Evolutionary conservation across 1,139 yeast species (phyloP).

Genomic region (Suhomyces kunorum): DNA sequence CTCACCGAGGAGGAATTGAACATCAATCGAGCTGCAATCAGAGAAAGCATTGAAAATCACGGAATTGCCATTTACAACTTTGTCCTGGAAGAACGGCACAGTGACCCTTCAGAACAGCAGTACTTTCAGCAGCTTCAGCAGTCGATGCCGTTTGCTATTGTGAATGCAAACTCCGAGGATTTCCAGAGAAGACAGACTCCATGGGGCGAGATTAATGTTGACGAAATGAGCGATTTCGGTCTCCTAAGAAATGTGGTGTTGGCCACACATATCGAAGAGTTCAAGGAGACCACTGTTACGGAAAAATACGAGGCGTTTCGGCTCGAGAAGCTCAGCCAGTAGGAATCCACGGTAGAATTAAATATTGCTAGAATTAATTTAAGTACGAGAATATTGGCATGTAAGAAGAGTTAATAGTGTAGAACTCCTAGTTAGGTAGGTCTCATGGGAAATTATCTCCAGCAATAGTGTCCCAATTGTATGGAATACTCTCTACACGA

Average conservation of each 20-base stretch:
- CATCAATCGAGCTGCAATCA: slow-evolving; percentile 45
- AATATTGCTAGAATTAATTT: too few relatives aligned
- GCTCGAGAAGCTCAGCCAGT: slow-evolving; percentile 12
- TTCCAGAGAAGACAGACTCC: slow-evolving; percentile 13
- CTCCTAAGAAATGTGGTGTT: slow-evolving; percentile 16
- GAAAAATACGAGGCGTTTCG: slow-evolving; percentile 19
- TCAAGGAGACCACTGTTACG: slow-evolving; percentile 17
- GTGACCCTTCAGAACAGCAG: slow-evolving; percentile 12
- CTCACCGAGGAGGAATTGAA: slow-evolving; percentile 50
- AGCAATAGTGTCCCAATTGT: too few relatives aligned
- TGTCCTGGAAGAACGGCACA: slow-evolving; percentile 8
- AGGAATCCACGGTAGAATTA: too few relatives aligned
- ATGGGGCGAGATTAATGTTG: slow-evolving; percentile 18
- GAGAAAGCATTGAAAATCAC: slow-evolving; percentile 43
- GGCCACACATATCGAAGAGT: slow-evolving; percentile 21
- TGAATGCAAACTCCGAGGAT: slow-evolving; percentile 13
- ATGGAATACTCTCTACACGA: too few relatives aligned
- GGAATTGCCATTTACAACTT: slow-evolving; percentile 55
- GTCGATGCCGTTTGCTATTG: slow-evolving; percentile 17
- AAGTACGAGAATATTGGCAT: too few relatives aligned
- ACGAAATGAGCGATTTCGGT: slow-evolving; percentile 17
- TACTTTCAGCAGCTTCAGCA: slow-evolving; percentile 15
- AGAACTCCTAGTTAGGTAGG: too few relatives aligned
- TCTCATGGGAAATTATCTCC: too few relatives aligned
- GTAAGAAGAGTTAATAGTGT: too few relatives aligned